Percentiles rank a stretch among this genome's conserved stretches.
Conservation (phyloP, 345 rosid genomes). For the Anacardium occidentale region DNA sequence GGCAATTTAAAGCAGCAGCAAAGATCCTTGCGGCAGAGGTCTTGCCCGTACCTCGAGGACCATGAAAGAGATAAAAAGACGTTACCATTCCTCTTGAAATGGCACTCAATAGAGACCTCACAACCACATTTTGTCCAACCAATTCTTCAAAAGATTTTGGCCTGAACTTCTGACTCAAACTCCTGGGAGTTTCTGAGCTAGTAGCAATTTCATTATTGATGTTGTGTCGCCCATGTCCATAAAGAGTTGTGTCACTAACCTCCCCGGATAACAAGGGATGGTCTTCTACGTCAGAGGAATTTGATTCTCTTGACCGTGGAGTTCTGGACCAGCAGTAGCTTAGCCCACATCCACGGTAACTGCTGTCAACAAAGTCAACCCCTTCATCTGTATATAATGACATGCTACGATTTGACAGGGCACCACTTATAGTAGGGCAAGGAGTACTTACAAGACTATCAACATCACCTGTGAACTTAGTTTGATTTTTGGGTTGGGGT, state of each 20-base stretch:
- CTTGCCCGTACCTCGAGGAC: constrained; percentile 95
- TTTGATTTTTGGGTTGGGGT: constrained; percentile 25
- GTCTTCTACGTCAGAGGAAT: constrained; percentile 67
- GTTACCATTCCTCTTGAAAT: constrained; percentile 70
- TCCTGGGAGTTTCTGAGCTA: constrained; percentile 51
- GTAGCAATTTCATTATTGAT: constrained; percentile 29
- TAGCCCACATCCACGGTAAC: constrained; percentile 60
- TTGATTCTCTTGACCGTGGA: constrained; percentile 63
- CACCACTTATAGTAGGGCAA: constrained; percentile 44
- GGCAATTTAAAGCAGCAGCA: constrained; percentile 91
- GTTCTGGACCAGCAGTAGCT: constrained; percentile 89
- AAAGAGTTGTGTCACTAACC: constrained; percentile 24
- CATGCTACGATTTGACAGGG: constrained; percentile 42
- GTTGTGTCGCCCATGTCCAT: constrained; percentile 35
- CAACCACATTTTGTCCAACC: constrained; percentile 83
- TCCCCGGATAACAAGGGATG: constrained; percentile 57
- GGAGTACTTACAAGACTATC: constrained; percentile 57
- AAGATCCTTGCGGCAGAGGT: constrained; percentile 85
- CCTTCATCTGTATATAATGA: constrained; percentile 54
- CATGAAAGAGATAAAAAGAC: constrained; percentile 78
- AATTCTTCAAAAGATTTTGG: constrained; percentile 78
- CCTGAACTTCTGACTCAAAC: constrained; percentile 71
- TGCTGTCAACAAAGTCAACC: constrained; percentile 35
- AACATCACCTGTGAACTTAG: constrained; percentile 48
- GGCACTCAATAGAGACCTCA: constrained; percentile 72